These are phyloP conservation scores for Colletotrichum sp. DNA, from an alignment of 2,329 filamentous ascomycete genomes.

Conservation along the genomic window DNA sequence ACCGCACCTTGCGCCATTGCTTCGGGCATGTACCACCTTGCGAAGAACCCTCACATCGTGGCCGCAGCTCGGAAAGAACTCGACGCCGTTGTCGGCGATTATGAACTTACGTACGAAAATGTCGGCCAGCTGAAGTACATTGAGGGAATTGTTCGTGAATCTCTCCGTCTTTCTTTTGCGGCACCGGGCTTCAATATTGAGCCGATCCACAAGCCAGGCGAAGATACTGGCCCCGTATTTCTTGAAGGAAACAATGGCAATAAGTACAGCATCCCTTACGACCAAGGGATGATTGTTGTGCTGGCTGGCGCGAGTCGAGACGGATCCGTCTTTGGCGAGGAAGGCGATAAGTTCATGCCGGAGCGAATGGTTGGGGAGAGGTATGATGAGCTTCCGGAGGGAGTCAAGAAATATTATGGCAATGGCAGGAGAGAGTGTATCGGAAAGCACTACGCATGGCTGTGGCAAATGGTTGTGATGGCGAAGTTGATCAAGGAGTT, in stretches of 20 bases:
- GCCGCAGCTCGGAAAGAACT: constrained; percentile 57
- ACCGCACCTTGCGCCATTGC: constrained; percentile 52
- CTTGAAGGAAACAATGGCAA: constrained; percentile 47
- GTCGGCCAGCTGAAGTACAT: constrained; percentile 58
- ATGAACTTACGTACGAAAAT: constrained; percentile 51
- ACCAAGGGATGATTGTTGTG: constrained; percentile 46
- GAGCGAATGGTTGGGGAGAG: constrained; percentile 54
- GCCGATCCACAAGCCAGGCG: constrained; percentile 36
- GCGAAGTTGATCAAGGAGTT: constrained; percentile 48
- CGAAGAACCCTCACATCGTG: constrained; percentile 55
- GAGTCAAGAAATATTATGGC: constrained; percentile 56
- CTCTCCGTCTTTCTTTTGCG: constrained; percentile 57
- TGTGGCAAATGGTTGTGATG: constrained; percentile 47
- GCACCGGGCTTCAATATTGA: constrained; percentile 63
- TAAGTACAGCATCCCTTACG: neutral
- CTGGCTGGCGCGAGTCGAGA: constrained; percentile 57
- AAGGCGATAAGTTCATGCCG: constrained; percentile 49
- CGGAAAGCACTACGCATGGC: constrained; percentile 55
- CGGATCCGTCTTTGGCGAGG: constrained; percentile 47
- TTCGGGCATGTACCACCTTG: constrained; percentile 53
- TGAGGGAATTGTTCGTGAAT: constrained; percentile 58
- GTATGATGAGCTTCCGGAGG: constrained; percentile 46
- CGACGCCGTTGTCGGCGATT: constrained; percentile 53
- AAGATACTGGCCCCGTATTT: constrained; percentile 48
- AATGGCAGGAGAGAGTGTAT: constrained; percentile 58